Base-by-base conservation (phyloP, 1,284 basidiomycete species). In the Porogramme epimiltina region DNA sequence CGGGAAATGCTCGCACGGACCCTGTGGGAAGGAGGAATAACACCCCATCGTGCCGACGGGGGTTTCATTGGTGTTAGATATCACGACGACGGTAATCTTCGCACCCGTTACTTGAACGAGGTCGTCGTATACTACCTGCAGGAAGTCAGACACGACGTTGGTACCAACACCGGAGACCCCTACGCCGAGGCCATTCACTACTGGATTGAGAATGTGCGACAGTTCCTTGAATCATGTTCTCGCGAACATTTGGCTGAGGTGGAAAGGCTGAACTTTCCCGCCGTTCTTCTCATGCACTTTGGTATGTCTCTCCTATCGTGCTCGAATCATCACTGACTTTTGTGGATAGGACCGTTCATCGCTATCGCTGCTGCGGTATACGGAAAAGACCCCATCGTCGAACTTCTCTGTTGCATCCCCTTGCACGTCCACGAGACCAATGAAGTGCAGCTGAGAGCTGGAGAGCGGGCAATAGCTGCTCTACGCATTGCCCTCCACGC, bases 401-500 rank as follows among this genome's bases (percentile, higher is more conserved):
- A 52, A 34, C 45, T 31, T 19, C 34, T 52, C 34, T 40, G 45
- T 28, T 47, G 51, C 41, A 43, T 52, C 33, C 31, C 40, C 0
- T 25, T 47, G 9, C 51, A 52, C 18, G 45, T 44, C 23, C 51
- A 52, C 34, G n/a, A 45, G 24, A 44, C 51, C 33, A 52, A 48
- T 15, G 11, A 11, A 9, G 41, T n/a, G 16, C 25, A 47, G 51
- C 39, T 38, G 3, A 45, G 24, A 44, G 45, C 52, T 5, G 49
- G 53, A 40, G 26, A 40, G 33, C 42, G 53, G 16, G 40, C 51
- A 13, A n/a, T 58, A 1, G 42, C 53, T 36, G 53, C 53, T 23
- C 37, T 58, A 10, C 49, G 49, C 23, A 38, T 55, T 13, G 49
- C 52, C 28, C 20, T 49, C 10, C 43, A 42, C 23, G 20, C 33